These are phyloP conservation scores for Scheffersomyces amazonensis DNA, from an alignment of 805 yeast species.

Conservation along the genomic window DNA sequence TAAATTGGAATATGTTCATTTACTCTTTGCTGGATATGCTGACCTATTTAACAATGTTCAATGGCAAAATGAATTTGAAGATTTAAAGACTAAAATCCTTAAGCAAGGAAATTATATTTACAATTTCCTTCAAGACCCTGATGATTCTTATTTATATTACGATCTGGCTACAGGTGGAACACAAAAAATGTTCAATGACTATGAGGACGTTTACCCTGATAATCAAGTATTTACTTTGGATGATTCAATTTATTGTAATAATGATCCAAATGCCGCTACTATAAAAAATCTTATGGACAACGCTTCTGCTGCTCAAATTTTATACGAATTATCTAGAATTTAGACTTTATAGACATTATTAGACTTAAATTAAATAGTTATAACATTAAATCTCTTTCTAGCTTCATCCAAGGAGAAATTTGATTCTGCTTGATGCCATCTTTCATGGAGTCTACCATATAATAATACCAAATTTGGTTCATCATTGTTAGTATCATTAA, in stretches of 20 bases:
- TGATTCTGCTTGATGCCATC: constrained; percentile 36
- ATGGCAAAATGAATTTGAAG: constrained; percentile 1
- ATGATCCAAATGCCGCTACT: background rate
- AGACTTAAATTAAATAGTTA: background rate
- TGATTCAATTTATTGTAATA: constrained; percentile 6
- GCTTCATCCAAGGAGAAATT: constrained; percentile 20
- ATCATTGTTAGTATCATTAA: constrained; percentile 27
- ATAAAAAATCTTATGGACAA: constrained; percentile 10
- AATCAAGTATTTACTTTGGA: constrained; percentile 1
- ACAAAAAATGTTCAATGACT: constrained; percentile 3
- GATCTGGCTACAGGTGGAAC: constrained; percentile 7
- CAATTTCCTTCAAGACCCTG: constrained; percentile 12
- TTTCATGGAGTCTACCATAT: constrained; percentile 36
- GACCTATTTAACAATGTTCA: constrained; percentile 14
- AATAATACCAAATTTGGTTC: constrained; percentile 32
- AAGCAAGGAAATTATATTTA: constrained; percentile 7
- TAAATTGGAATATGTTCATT: constrained; percentile 20
- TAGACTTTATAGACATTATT: background rate
- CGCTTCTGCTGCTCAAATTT: constrained; percentile 17
- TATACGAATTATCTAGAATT: constrained; percentile 8
- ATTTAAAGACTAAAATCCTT: constrained; percentile 4
- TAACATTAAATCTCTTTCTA: constrained; percentile 14
- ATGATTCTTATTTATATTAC: constrained; percentile 10
- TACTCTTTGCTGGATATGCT: constrained; percentile 23
- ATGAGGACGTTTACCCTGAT: constrained; percentile 4